Evolutionary conservation across 2,329 filamentous ascomycete species (phyloP).

Genomic region (Bertia moriformis): DNA sequence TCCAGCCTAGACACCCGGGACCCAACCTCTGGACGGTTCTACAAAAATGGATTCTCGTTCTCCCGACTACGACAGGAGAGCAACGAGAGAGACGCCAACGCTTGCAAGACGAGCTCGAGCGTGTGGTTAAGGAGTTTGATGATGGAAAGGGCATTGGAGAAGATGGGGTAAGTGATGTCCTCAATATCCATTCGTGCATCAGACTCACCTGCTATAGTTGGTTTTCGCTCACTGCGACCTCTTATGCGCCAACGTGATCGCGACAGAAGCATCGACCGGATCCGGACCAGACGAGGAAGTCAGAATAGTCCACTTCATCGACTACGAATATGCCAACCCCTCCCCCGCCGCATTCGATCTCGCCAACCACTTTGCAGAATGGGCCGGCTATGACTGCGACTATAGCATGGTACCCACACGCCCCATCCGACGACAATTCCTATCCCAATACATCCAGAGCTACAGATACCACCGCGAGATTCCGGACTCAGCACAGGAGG

Average conservation of each 20-base stretch:
- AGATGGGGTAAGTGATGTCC: conserved; percentile 45
- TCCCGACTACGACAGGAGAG: conserved; percentile 59
- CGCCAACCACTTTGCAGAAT: conserved; percentile 95
- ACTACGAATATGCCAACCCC: conserved; percentile 94
- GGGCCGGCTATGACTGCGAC: conserved; percentile 94
- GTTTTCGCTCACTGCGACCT: conserved; percentile 94
- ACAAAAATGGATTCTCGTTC: conserved; percentile 84
- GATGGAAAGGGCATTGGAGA: conserved; percentile 63
- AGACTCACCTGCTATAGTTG: conserved; percentile 24
- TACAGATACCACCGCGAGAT: conserved; percentile 41
- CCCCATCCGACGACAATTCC: conserved; percentile 63
- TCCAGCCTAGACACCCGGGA: conserved; percentile 53
- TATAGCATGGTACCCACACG: conserved; percentile 68
- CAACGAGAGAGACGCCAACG: conserved; percentile 52
- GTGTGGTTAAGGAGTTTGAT: conserved; percentile 57
- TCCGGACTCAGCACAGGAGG: conserved; percentile 26
- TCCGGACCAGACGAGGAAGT: background rate
- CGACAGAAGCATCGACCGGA: conserved; percentile 13
- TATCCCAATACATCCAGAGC: conserved; percentile 66
- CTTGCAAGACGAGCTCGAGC: conserved; percentile 62
- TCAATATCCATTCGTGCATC: background rate
- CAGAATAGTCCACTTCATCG: conserved; percentile 64
- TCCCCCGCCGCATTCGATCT: conserved; percentile 92
- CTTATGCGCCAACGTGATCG: conserved; percentile 90
- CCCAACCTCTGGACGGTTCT: conserved; percentile 90